Base-by-base conservation (phyloP, 306 rosid genomes). In the Calophaca sinica region DNA sequence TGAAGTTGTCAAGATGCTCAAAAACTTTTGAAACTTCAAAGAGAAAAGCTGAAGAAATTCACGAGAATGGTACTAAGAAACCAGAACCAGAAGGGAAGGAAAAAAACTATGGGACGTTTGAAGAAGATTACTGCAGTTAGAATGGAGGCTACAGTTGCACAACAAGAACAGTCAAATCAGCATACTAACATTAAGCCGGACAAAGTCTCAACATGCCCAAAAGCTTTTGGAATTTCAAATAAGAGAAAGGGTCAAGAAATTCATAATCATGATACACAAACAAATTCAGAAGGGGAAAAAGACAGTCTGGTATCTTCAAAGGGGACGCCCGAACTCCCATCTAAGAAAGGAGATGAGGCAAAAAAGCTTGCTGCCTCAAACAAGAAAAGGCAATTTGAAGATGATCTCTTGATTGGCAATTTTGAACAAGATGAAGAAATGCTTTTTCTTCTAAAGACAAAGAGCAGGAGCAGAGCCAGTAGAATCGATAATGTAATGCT, bases 401-500 rank as follows among this genome's bases (percentile, higher is more conserved):
- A 73, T 54, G 83, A 76, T 66, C 10, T 55, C 55, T 65, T 46
- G 65, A 39, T 29, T 9, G 57, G 72, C 9, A 38, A 84, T 29
- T 48, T 68, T 41, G 84, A 80, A 38, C 50, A 73, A 61, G 87
- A 78, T 51, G 58, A 20, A n/a, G 86, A 82, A 73, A 55, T 59
- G 52, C 5, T 51, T 14, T 20, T 78, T 74, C 72, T 82, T 28
- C 5, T 42, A 0, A 88, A 75, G 78, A 45, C 87, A 28, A 88
- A 52, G 75, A 12, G 29, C 10, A 85, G 89, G 70, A 82, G 77
- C 50, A 82, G 82, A 82, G 58, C 74, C 59, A 73, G 81, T 41
- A 81, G 38, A 62, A 73, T 41, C 55, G 74, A 58, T 6, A 28
- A 41, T 20, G 52, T 4, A 32, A 76, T 1, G 80, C 80, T 76